Conservation (phyloP, 2,329 filamentous ascomycete genomes). For the Diaporthe vaccinii region DNA sequence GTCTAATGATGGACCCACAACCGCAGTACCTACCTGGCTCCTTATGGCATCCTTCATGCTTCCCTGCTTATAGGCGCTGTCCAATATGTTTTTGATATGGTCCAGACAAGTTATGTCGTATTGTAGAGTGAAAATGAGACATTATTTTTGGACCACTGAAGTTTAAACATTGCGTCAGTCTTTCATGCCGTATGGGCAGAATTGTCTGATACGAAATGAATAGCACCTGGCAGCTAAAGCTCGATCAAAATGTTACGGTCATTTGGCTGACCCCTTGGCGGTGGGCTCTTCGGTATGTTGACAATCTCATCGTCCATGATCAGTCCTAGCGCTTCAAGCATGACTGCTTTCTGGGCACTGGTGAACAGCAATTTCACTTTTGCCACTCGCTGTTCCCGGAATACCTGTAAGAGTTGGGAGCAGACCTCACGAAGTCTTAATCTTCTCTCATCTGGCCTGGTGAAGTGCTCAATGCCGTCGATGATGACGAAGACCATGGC, state of each 20-base stretch:
- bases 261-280: not conserved
- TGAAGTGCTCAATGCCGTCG: slow-evolving; percentile 2
- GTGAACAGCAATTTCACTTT: not conserved
- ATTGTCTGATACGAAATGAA: not conserved
- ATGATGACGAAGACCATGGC: not conserved
- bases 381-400: not conserved
- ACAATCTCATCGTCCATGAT: not conserved
- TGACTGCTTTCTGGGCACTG: not conserved
- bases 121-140: not conserved
- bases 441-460: not conserved
- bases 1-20: not conserved
- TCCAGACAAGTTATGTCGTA: too few species aligned
- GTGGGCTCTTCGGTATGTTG: not conserved
- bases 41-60: not conserved
- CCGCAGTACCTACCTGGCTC: not conserved
- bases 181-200: not conserved
- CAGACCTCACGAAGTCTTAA: not conserved
- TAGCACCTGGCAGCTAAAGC: not conserved
- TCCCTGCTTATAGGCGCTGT: not conserved
- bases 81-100: not conserved
- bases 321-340: not conserved
- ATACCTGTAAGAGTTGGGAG: accelerated
- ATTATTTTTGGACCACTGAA: not conserved
- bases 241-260: not conserved
- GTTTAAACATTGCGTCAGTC: not conserved